A percentile compares a stretch with the other conserved stretches of the same genome.
phyloP scores from a whole-genome alignment of 2,329 filamentous ascomycete species.

The Cryphonectria parasitica region DNA sequence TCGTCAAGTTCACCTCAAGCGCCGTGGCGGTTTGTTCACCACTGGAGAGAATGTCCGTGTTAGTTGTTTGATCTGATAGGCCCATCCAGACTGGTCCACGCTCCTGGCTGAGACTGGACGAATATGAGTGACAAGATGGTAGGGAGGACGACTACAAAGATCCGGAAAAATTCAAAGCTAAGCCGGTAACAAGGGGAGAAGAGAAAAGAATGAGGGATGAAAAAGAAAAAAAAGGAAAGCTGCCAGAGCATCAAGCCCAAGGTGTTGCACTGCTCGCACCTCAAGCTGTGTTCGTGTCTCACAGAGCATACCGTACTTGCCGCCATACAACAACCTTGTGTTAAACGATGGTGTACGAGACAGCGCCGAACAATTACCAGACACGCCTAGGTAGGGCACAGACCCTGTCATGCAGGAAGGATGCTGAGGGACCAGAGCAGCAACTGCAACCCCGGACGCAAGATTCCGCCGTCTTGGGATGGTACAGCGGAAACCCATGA shows the following conservation, averaged over 20 bases:
- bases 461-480: not conserved
- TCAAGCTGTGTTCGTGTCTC: not conserved
- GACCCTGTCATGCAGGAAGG: conserved; percentile 4
- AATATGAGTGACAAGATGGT: not conserved
- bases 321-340: not conserved
- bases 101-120: not conserved
- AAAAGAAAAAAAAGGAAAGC: not conserved
- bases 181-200: no score
- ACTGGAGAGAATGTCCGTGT: conserved; percentile 37
- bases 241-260: not conserved
- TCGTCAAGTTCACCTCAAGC: conserved; percentile 57
- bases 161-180: no score
- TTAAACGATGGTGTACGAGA: not conserved
- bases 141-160: not conserved
- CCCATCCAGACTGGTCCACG: not conserved
- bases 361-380: not conserved
- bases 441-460: conserved; percentile 1
- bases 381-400: not conserved
- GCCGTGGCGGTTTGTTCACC: conserved; percentile 58
- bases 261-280: not conserved
- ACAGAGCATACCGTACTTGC: not conserved
- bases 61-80: not conserved
- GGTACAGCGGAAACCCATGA: not conserved
- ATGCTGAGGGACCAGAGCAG: not conserved
- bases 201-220: no score